Evolutionary conservation across 805 yeast species (phyloP).

Genomic region (Wickerhamiella azyma): DNA sequence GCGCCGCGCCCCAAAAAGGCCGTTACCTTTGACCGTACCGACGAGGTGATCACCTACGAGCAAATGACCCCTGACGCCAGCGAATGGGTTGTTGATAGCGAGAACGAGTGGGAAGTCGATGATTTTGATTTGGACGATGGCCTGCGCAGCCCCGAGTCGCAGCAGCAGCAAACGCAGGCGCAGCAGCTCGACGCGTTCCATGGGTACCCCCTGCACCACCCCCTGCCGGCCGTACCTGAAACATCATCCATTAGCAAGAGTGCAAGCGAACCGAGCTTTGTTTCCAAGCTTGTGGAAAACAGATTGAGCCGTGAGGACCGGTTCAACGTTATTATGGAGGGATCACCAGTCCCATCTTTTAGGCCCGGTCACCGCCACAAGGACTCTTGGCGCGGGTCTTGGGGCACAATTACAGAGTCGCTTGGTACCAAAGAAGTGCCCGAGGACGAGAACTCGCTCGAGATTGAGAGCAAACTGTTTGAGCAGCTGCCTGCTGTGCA

Average conservation of each 20-base stretch:
- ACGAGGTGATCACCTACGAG: constrained; percentile 20
- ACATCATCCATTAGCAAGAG: constrained; percentile 2
- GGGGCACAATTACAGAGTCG: constrained; percentile 5
- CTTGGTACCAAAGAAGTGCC: not conserved
- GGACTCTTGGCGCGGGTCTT: constrained; percentile 9
- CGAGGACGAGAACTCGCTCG: not conserved
- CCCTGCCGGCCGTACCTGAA: constrained; percentile 1
- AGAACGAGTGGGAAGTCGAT: constrained; percentile 10
- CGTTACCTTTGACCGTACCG: constrained; percentile 21
- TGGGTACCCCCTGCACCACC: not conserved
- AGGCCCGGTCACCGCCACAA: constrained; percentile 13
- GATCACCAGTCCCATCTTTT: constrained; percentile 11
- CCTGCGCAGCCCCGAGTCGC: constrained; percentile 3
- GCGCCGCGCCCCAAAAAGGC: constrained; percentile 14
- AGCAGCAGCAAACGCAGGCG: too few relatives aligned
- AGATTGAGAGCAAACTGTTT: not conserved
- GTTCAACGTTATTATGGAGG: constrained; percentile 15
- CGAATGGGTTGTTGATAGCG: constrained; percentile 14
- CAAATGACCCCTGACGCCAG: constrained; percentile 16
- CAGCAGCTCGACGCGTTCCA: constrained; percentile 7
- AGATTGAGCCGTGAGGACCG: constrained; percentile 14
- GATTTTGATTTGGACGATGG: constrained; percentile 9
- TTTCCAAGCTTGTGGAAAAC: not conserved
- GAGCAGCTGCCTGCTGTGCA: constrained; percentile 14
- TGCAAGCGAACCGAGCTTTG: constrained; percentile 1